A percentile compares a stretch with the other conserved stretches of the same genome.
Evolutionary conservation across 2,329 filamentous ascomycete species (phyloP).

Genomic region (Lecanicillium sp.): DNA sequence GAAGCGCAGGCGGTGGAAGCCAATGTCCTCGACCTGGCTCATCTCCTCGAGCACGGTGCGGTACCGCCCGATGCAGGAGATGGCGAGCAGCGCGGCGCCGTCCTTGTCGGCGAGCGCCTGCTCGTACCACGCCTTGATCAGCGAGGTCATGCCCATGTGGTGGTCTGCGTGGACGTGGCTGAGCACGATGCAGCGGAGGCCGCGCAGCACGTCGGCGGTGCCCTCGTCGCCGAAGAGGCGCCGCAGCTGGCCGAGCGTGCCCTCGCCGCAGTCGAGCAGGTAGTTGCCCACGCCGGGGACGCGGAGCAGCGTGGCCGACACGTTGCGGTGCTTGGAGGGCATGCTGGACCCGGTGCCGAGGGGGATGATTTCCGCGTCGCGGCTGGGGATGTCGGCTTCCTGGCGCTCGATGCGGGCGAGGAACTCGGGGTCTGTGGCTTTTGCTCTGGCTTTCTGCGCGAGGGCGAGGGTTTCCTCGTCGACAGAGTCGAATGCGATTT

Average conservation of each 20-base stretch:
- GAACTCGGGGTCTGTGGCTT: slow-evolving; percentile 39
- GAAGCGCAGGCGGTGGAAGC: slow-evolving; percentile 49
- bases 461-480: slow-evolving; percentile 42
- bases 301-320: slow-evolving; percentile 78
- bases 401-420: slow-evolving; percentile 42
- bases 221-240: slow-evolving; percentile 63
- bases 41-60: slow-evolving; percentile 75
- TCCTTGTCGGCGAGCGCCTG: slow-evolving; percentile 31
- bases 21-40: slow-evolving; percentile 68
- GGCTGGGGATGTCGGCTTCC: slow-evolving; percentile 61
- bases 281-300: slow-evolving; percentile 85
- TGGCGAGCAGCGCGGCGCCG: slow-evolving; percentile 44
- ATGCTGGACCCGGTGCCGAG: slow-evolving; percentile 87
- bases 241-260: slow-evolving; percentile 79
- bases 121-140: slow-evolving; percentile 79
- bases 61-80: slow-evolving; percentile 69
- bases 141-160: slow-evolving; percentile 74
- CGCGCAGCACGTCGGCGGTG: slow-evolving; percentile 63
- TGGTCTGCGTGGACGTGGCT: slow-evolving; percentile 96
- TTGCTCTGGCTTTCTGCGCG: slow-evolving; percentile 41
- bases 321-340: slow-evolving; percentile 92
- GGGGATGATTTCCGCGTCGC: slow-evolving; percentile 75
- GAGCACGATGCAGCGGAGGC: slow-evolving; percentile 82
- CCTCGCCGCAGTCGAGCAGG: slow-evolving; percentile 86
- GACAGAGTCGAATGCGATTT: slow-evolving; percentile 38